Percentiles rank a stretch among this genome's conserved stretches.
These are phyloP conservation scores for Camelina hispida DNA, from an alignment of 345 rosid genomes.

Conservation along the genomic window DNA sequence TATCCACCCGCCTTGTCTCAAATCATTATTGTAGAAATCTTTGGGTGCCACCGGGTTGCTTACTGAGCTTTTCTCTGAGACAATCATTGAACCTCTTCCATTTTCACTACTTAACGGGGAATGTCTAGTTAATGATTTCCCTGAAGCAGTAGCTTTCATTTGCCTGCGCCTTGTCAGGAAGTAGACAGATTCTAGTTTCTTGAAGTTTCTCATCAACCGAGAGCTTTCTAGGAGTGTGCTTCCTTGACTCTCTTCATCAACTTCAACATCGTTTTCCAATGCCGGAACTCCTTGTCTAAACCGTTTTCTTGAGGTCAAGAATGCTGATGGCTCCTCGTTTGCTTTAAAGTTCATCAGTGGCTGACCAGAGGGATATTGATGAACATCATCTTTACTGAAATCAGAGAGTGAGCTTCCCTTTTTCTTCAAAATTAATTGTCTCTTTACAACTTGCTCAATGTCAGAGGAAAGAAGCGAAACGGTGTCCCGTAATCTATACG, in stretches of 20 bases:
- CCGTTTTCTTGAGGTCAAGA: slow-evolving; percentile 74
- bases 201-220: slow-evolving; percentile 83
- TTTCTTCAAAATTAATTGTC: slow-evolving; percentile 60
- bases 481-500: slow-evolving; percentile 68
- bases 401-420: slow-evolving; percentile 52
- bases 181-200: slow-evolving; percentile 88
- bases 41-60: slow-evolving; percentile 52
- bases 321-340: slow-evolving; percentile 55
- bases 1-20: slow-evolving; percentile 78
- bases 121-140: slow-evolving; percentile 55
- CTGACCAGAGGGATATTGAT: slow-evolving; percentile 51
- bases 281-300: slow-evolving; percentile 53
- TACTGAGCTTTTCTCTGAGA: slow-evolving; percentile 81
- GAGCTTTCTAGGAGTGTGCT: slow-evolving; percentile 66
- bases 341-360: slow-evolving; percentile 48
- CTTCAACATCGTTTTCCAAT: slow-evolving; percentile 49
- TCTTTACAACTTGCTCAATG: slow-evolving; percentile 76
- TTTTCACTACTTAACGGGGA: slow-evolving; percentile 68
- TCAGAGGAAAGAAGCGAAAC: slow-evolving; percentile 77
- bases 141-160: slow-evolving; percentile 50
- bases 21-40: slow-evolving; percentile 47
- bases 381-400: slow-evolving; percentile 51
- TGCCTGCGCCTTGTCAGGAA: slow-evolving; percentile 77
- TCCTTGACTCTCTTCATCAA: slow-evolving; percentile 54
- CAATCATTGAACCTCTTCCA: slow-evolving; percentile 70